phyloP scores from a whole-genome alignment of 164 flowering plant species.

The Kalanchoe fedtschenkoi region DNA sequence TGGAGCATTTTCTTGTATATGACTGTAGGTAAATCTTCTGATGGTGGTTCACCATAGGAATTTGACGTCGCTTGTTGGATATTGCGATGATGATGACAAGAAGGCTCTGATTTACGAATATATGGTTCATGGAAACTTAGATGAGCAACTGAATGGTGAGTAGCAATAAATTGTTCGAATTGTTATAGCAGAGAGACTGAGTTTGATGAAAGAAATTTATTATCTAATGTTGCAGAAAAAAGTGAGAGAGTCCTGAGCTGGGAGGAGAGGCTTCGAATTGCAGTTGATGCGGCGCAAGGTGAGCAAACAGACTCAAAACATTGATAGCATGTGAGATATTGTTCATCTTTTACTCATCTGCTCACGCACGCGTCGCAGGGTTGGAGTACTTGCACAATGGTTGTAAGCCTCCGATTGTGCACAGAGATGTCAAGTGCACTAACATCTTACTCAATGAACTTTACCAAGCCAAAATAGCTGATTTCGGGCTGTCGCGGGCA shows the following conservation, averaged over 20 bases:
- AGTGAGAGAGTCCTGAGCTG: slow-evolving; percentile 3
- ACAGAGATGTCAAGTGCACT: slow-evolving; percentile 19
- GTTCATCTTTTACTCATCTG: background rate
- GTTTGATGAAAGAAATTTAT: background rate
- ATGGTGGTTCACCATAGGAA: slow-evolving; percentile 18
- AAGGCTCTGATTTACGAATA: slow-evolving; percentile 23
- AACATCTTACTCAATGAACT: slow-evolving; percentile 16
- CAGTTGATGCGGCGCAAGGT: slow-evolving; percentile 10
- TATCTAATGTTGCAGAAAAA: background rate
- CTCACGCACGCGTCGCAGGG: slow-evolving; percentile 7
- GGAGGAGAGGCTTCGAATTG: slow-evolving; percentile 7
- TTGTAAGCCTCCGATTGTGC: slow-evolving; percentile 19
- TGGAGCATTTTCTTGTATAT: too few species aligned
- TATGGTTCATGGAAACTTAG: slow-evolving; percentile 22
- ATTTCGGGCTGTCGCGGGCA: slow-evolving; percentile 16
- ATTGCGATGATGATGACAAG: slow-evolving; percentile 18
- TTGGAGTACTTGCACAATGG: slow-evolving; percentile 23
- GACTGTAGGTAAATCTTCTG: slow-evolving; percentile 18
- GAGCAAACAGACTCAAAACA: background rate
- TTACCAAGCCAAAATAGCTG: slow-evolving; percentile 15
- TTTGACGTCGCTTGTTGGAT: slow-evolving; percentile 20
- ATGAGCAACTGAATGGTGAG: slow-evolving; percentile 18
- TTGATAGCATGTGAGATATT: background rate
- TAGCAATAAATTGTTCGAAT: background rate
- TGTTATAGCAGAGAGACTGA: background rate